Conservation (phyloP, 495 filamentous ascomycete species). For the Annulohypoxylon moriforme region DNA sequence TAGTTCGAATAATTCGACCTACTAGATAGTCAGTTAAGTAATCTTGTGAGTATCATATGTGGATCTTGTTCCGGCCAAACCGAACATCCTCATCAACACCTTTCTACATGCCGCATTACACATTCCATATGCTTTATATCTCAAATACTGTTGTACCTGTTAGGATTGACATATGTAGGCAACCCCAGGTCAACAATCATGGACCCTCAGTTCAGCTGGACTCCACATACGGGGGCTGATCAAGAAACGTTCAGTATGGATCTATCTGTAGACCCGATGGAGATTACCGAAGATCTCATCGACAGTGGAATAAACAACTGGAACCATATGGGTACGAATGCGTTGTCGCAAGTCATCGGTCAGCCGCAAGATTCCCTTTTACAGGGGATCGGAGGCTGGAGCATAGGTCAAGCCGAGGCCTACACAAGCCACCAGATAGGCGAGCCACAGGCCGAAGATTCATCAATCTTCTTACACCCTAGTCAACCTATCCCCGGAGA, state of each 20-base stretch:
- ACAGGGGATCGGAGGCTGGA: not conserved
- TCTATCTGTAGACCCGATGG: not conserved
- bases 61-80: too few relatives aligned
- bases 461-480: not conserved
- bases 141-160: not conserved
- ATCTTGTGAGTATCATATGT: too few relatives aligned
- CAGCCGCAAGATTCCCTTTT: not conserved
- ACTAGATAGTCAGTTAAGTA: too few relatives aligned
- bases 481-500: not conserved
- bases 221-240: not conserved
- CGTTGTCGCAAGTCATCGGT: not conserved
- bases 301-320: not conserved
- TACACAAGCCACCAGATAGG: not conserved
- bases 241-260: not conserved
- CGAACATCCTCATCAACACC: not conserved
- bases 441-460: not conserved
- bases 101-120: not conserved
- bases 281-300: not conserved
- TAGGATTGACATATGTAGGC: not conserved
- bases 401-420: not conserved
- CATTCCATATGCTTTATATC: not conserved
- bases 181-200: not conserved
- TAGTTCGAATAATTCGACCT: too few relatives aligned
- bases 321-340: not conserved
- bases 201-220: not conserved